phyloP scores from a whole-genome alignment of 1,284 basidiomycete species.

The Cutaneotrichosporon dermatis region DNA sequence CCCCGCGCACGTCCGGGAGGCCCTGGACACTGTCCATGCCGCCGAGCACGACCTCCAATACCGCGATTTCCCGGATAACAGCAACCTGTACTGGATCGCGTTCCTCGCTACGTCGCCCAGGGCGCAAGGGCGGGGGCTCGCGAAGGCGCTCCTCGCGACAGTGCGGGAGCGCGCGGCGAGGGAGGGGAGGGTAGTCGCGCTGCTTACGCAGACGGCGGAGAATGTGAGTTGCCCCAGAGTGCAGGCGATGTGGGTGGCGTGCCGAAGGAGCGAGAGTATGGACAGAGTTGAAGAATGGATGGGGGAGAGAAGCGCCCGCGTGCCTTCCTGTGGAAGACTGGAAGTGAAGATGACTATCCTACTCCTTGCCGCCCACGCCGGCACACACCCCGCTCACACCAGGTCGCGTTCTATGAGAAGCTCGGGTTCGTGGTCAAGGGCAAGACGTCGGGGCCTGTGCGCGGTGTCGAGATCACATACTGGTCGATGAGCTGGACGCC shows the following conservation, averaged over 20 bases:
- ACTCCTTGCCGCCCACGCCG: too few species aligned
- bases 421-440: background rate
- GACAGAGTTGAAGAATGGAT: too few species aligned
- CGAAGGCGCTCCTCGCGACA: background rate
- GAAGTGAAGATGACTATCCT: too few species aligned
- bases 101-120: slow-evolving; percentile 5
- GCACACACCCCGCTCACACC: background rate
- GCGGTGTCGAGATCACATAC: background rate
- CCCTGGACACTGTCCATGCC: background rate
- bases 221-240: background rate
- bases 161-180: background rate
- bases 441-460: background rate
- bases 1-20: background rate
- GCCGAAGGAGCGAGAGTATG: too few species aligned
- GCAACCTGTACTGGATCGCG: slow-evolving; percentile 1
- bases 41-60: background rate
- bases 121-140: slow-evolving; percentile 2
- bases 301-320: too few species aligned
- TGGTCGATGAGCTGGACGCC: background rate
- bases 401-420: background rate
- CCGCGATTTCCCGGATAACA: background rate
- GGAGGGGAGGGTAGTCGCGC: background rate
- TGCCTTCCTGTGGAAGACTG: too few species aligned
- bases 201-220: background rate
- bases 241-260: background rate